Evolutionary conservation across 176 grass and related monocot species (phyloP), one percentile per base, ranked within the genome.

Genomic region (Elymus sibiricus): DNA sequence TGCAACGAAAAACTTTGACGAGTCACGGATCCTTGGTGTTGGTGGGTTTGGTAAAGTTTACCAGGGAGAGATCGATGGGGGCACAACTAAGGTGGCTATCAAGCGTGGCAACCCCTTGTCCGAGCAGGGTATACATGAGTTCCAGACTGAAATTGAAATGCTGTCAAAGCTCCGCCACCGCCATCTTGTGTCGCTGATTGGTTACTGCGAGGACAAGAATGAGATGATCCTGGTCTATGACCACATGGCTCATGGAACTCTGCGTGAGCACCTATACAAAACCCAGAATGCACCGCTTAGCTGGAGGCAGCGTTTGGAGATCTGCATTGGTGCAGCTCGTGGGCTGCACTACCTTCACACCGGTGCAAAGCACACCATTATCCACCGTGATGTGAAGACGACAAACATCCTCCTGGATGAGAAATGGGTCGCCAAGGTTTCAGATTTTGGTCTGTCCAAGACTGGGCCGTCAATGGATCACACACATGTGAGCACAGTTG

Each of bases 351-450:
- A 98, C 65, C 93, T 98, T 74, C 95, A 98, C 91, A 98, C 95
- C 7, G 95, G 95, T 58, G 93, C 95, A 49, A 98, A 98, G 88
- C 87, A 98, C 63, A 98, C 95, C 51, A 95, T 98, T 68, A 98
- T 98, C 80, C 95, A 98, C 87, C 90, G 95, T 78, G 95, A 98
- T 69, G 95, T 98, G 75, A 98, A 98, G 90, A 98, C 93, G 5
- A 98, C 95, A 5, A 98, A 98, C 85, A 98, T 98, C 59, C 89
- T 98, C 11, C 79, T 98, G 3, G 95, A 98, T 37, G 95, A 95
- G 44, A 98, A 98, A 79, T 98, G 93, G 93, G 93, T 98, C 7
- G 93, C 95, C n/a, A 98, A 98, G 89, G 95, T 98, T 83, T 98
- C 95, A 49, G 95, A 98, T 89, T 98, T 98, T 37, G 95, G 95